Evolutionary conservation across 2,329 filamentous ascomycete species (phyloP).

Genomic region (Neonectria magnoliae): DNA sequence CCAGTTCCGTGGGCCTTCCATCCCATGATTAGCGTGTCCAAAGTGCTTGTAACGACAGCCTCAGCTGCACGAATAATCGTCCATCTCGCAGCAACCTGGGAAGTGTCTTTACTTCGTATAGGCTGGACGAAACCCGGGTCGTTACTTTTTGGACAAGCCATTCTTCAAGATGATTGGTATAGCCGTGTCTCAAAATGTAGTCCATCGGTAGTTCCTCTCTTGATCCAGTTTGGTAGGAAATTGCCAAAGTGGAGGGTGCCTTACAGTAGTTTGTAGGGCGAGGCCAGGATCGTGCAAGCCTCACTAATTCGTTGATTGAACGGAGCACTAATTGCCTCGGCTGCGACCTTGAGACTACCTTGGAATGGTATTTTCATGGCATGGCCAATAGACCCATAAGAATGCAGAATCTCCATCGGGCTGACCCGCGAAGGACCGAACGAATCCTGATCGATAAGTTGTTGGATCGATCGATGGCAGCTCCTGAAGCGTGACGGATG

Average conservation of each 20-base stretch:
- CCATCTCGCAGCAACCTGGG: background rate
- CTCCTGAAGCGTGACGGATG: background rate
- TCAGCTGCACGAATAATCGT: background rate
- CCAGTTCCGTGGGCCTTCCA: background rate
- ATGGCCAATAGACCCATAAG: background rate
- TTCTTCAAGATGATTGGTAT: background rate
- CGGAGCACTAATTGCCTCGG: constrained; percentile 1
- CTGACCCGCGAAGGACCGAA: background rate
- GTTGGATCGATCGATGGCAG: constrained; percentile 1
- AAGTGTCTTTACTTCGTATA: background rate
- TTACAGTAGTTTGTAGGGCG: background rate
- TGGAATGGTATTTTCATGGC: background rate
- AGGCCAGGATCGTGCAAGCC: constrained; percentile 19
- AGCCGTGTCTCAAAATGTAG: background rate
- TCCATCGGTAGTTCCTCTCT: background rate
- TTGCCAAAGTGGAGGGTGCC: constrained; percentile 4
- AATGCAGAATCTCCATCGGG: background rate
- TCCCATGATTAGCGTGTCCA: constrained; percentile 11
- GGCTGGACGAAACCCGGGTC: background rate
- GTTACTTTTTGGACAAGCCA: background rate
- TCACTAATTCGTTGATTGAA: constrained; percentile 8
- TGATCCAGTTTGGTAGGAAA: background rate
- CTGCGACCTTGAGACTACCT: constrained; percentile 4
- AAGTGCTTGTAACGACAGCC: constrained; percentile 13
- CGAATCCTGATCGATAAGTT: constrained; percentile 2